phyloP scores from a whole-genome alignment of 1,284 basidiomycete genomes.

The Marasmius oreades region DNA sequence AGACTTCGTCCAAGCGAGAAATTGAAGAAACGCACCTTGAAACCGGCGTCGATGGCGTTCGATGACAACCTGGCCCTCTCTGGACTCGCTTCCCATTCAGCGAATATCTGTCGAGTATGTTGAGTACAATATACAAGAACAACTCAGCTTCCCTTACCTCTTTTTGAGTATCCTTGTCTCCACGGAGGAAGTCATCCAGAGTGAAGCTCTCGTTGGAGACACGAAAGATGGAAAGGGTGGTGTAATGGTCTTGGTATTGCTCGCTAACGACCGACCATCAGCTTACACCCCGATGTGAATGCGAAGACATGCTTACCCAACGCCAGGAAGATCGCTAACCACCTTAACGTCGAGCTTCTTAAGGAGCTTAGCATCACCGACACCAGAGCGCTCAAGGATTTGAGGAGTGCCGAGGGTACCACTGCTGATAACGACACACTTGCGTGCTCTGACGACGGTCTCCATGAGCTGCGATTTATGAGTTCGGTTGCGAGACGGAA shows the following conservation, averaged over 20 bases:
- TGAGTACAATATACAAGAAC: not conserved
- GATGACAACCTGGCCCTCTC: slow-evolving; percentile 67
- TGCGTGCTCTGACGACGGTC: slow-evolving; percentile 62
- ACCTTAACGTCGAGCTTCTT: slow-evolving; percentile 56
- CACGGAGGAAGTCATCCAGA: slow-evolving; percentile 66
- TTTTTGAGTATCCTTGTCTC: slow-evolving; percentile 53
- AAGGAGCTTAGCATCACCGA: slow-evolving; percentile 52
- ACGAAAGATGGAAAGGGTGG: slow-evolving; percentile 64
- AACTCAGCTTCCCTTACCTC: slow-evolving; percentile 33
- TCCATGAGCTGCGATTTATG: slow-evolving; percentile 51
- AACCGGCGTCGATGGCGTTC: slow-evolving; percentile 70
- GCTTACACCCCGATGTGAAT: not conserved
- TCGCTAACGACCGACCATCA: slow-evolving; percentile 32
- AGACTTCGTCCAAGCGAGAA: not conserved
- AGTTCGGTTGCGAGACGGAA: slow-evolving; percentile 57
- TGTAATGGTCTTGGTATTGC: slow-evolving; percentile 74
- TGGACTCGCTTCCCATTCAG: slow-evolving; percentile 66
- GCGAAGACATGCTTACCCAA: slow-evolving; percentile 43
- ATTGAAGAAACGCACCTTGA: slow-evolving; percentile 43
- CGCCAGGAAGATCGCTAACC: slow-evolving; percentile 67
- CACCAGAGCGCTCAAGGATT: slow-evolving; percentile 70
- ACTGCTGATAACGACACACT: slow-evolving; percentile 60
- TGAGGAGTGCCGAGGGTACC: slow-evolving; percentile 70
- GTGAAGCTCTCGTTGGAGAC: slow-evolving; percentile 64
- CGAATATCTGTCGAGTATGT: slow-evolving; percentile 60